A percentile compares a stretch with the other conserved stretches of the same genome.
Conservation (phyloP, 2,329 filamentous ascomycete genomes). For the Epichloe aotearoae region DNA sequence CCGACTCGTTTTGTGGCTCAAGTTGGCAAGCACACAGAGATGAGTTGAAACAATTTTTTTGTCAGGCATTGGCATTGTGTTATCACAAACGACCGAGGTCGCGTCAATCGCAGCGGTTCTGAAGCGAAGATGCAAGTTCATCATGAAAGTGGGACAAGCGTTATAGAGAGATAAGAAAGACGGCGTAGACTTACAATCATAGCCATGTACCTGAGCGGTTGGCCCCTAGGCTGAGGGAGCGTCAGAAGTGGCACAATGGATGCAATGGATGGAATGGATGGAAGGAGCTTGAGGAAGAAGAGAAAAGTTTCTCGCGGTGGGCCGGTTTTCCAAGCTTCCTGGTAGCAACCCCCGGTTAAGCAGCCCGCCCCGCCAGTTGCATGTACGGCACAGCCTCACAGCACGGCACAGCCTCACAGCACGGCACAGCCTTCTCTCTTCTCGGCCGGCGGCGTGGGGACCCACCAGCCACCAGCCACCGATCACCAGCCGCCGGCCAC, state of each 20-base stretch:
- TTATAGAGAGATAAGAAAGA: background rate
- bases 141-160: constrained; percentile 18
- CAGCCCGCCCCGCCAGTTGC: no score
- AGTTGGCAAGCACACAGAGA: constrained; percentile 1
- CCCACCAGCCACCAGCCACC: constrained; percentile 9
- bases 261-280: no score
- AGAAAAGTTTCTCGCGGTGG: background rate
- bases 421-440: background rate
- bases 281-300: background rate
- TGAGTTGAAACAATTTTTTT: background rate
- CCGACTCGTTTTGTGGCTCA: background rate
- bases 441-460: background rate
- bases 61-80: constrained; percentile 28
- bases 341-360: background rate
- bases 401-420: no score
- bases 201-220: constrained; percentile 11
- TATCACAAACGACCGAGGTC: constrained; percentile 30
- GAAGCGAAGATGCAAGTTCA: constrained; percentile 31
- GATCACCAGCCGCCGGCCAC: background rate
- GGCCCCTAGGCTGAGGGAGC: background rate
- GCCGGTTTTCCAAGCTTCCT: background rate
- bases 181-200: constrained; percentile 24
- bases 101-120: constrained; percentile 39
- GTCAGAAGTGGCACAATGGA: background rate
- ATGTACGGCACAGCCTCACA: no score